Evolutionary conservation across 345 rosid genomes (phyloP).

Genomic region (Raphanus sativus): DNA sequence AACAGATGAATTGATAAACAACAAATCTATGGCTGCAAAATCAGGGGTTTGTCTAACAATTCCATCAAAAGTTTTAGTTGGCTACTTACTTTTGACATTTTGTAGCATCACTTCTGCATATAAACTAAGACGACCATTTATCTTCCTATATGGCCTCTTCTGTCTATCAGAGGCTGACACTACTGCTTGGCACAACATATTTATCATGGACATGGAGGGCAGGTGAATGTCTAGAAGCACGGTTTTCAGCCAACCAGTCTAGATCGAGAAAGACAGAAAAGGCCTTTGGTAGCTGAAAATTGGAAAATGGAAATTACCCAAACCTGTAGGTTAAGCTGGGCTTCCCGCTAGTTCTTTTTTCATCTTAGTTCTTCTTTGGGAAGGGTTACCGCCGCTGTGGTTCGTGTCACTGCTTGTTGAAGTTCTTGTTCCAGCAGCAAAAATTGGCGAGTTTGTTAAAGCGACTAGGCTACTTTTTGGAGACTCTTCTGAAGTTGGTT

Average conservation of each 20-base stretch:
- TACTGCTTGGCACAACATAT: conserved; percentile 21
- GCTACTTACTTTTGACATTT: conserved; percentile 21
- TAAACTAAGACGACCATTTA: conserved; percentile 20
- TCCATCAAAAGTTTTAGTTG: conserved; percentile 2
- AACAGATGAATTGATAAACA: neutral
- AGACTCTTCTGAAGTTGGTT: conserved; percentile 51
- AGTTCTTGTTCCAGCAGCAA: conserved; percentile 44
- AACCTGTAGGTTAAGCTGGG: conserved; percentile 36
- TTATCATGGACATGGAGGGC: conserved; percentile 4
- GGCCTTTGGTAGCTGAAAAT: conserved; percentile 2
- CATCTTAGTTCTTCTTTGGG: conserved; percentile 40
- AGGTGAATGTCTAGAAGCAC: conserved; percentile 12
- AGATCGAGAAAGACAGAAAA: conserved; percentile 21
- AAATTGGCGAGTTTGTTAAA: conserved; percentile 58
- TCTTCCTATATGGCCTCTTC: neutral
- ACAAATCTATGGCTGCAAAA: conserved; percentile 32
- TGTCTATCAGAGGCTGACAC: conserved; percentile 11
- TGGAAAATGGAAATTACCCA: neutral
- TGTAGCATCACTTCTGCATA: conserved; percentile 10
- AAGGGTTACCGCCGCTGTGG: conserved; percentile 24
- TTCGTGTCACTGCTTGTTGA: conserved; percentile 34
- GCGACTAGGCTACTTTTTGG: conserved; percentile 40
- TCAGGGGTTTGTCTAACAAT: conserved; percentile 27
- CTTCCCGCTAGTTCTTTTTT: conserved; percentile 62
- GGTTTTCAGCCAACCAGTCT: conserved; percentile 22